Conservation (phyloP, 2,329 filamentous ascomycete genomes). For the Chrysoporthe cubensis region DNA sequence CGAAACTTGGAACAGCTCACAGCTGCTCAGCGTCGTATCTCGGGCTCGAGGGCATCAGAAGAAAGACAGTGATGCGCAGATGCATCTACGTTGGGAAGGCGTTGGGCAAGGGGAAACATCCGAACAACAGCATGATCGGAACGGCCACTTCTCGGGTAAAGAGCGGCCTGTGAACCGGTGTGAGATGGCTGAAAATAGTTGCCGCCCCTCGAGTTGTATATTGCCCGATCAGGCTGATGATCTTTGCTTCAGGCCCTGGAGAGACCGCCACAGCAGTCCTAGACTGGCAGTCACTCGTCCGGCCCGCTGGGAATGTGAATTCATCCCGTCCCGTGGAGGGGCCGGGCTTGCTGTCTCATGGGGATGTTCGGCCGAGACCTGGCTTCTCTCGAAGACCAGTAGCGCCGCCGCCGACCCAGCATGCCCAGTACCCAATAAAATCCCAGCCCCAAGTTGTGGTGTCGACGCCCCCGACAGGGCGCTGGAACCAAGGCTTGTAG, state of each 20-base stretch:
- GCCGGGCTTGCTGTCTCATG: background rate
- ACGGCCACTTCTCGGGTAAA: background rate
- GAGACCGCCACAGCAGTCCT: background rate
- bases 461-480: background rate
- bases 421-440: too few species aligned
- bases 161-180: background rate
- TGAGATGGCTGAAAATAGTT: background rate
- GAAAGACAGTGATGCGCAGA: background rate
- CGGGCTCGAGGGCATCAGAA: background rate
- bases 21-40: conserved; percentile 17
- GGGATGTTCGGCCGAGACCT: conserved; percentile 4
- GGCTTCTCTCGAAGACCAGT: background rate
- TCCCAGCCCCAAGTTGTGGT: background rate
- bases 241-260: background rate
- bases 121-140: background rate
- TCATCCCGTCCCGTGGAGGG: background rate
- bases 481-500: background rate
- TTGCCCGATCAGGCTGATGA: conserved; percentile 5
- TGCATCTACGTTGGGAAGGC: background rate
- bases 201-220: background rate
- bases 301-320: background rate
- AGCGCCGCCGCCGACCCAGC: too few species aligned
- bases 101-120: background rate
- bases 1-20: conserved; percentile 20
- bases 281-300: background rate